Conservation (phyloP, 2,329 filamentous ascomycete genomes). For the Colletotrichum sp. region DNA sequence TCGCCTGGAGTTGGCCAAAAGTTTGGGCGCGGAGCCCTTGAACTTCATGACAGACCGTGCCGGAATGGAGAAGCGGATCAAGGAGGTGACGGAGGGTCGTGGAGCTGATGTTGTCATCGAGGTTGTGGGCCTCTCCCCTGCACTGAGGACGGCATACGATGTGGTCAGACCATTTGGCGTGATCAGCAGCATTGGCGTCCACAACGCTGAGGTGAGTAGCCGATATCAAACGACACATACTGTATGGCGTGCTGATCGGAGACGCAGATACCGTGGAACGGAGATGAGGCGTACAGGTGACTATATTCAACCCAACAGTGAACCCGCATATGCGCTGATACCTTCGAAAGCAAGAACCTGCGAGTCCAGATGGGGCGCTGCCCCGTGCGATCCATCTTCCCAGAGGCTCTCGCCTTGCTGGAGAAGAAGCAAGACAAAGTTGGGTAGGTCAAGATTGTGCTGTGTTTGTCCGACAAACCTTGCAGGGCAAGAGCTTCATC, state of each 20-base stretch:
- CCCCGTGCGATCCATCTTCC: constrained; percentile 74
- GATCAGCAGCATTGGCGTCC: constrained; percentile 78
- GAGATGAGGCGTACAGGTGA: constrained; percentile 65
- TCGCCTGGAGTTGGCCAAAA: constrained; percentile 74
- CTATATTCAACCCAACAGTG: constrained; percentile 15
- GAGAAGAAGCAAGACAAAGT: constrained; percentile 71
- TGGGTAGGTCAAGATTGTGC: constrained; percentile 52
- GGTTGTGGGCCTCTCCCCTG: constrained; percentile 74
- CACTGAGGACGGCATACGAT: constrained; percentile 74
- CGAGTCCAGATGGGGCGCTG: constrained; percentile 78
- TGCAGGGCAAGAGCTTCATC: not conserved
- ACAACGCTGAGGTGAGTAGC: constrained; percentile 68
- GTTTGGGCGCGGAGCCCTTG: constrained; percentile 80
- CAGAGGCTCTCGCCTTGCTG: constrained; percentile 67
- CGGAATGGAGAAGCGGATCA: constrained; percentile 70
- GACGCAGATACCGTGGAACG: constrained; percentile 67
- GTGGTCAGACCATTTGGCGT: constrained; percentile 74
- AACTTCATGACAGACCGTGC: constrained; percentile 75
- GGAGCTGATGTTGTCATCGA: constrained; percentile 88
- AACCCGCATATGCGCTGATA: not conserved
- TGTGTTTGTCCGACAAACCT: not conserved
- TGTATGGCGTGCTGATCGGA: not conserved
- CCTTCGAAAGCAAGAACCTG: constrained; percentile 67
- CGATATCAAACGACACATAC: not conserved
- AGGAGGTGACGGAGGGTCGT: constrained; percentile 77